Conservation (phyloP, 345 rosid species). For the Firmiana major region DNA sequence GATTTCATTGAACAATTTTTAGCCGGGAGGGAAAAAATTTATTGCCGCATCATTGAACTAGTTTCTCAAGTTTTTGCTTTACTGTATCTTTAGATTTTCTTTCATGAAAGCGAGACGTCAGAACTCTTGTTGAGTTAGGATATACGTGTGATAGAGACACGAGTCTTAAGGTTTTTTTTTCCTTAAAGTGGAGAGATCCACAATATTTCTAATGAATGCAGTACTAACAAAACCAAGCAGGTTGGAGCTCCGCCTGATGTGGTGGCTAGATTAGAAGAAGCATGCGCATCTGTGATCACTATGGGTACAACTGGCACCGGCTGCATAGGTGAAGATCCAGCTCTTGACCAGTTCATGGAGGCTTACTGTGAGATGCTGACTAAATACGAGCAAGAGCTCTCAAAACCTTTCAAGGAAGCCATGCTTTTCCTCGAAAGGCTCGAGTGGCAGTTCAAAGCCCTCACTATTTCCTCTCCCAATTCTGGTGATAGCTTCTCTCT, state of each 20-base stretch:
- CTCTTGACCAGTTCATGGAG: constrained; percentile 98
- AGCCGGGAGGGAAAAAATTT: background rate
- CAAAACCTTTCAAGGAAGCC: constrained; percentile 95
- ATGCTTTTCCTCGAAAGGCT: constrained; percentile 77
- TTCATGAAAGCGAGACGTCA: constrained; percentile 13
- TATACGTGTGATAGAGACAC: constrained; percentile 2
- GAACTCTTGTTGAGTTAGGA: background rate
- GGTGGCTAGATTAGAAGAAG: constrained; percentile 76
- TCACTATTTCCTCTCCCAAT: constrained; percentile 49
- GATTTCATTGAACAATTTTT: background rate
- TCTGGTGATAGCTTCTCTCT: constrained; percentile 45
- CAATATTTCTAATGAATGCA: background rate
- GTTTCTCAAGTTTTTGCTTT: background rate
- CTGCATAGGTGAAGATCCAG: constrained; percentile 84
- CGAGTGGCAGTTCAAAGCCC: constrained; percentile 85
- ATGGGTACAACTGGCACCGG: constrained; percentile 34
- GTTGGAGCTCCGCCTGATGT: constrained; percentile 96
- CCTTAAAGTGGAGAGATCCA: background rate
- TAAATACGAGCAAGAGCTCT: constrained; percentile 92
- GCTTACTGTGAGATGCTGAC: constrained; percentile 98
- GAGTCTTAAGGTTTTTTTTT: background rate
- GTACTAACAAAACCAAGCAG: constrained; percentile 29
- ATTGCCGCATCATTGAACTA: background rate
- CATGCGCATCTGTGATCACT: constrained; percentile 59
- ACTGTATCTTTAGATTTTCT: background rate